Evolutionary conservation across 1,284 basidiomycete species (phyloP), one percentile per base, ranked within the genome.

Genomic region (Ceratobasidium sp.): DNA sequence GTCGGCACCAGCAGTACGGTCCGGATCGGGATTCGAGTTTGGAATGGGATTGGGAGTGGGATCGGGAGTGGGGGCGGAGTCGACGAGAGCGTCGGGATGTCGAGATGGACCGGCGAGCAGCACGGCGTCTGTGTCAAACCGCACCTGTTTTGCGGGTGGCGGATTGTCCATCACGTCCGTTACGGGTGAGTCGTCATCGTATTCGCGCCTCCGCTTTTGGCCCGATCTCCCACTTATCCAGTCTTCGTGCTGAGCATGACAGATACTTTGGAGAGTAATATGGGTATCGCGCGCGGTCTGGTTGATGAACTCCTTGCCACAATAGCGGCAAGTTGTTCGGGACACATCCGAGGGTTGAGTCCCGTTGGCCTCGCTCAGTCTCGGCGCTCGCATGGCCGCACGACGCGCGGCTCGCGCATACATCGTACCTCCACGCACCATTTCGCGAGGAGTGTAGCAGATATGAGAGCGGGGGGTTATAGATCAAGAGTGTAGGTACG

Each of bases 101-200:
- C 18, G 28, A 39, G 67, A 69, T 4, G 49, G 67, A 4, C 49
- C 67, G n/a, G 67, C 67, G 23, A 69, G 28, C 15, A 49, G 67
- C 20, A 39, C 23, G 23, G 26, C 46, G 23, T 44, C n/a, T 2
- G 40, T 15, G 12, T 69, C 28, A 3, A 28, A 55, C 40, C 51
- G 28, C 2, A n/a, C 23, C 5, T 20, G 67, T 53, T 69, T 69
- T 18, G 46, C 26, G 5, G 64, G n/a, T 26, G 42, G 44, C n/a
- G 20, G 18, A 44, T 44, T 23, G 10, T 49, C 44, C 44, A 15
- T 49, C 44, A 28, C 3, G 12, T 56, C 49, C 15, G 53, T 4
- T 39, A 20, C 5, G 1, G 49, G 33, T 55, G 33, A 33, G 49
- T 53, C 18, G 9, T 13, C 49, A 12, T 23, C 9, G 12, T 13